phyloP scores from a whole-genome alignment of 805 yeast species.

The Saturnispora hagleri region DNA sequence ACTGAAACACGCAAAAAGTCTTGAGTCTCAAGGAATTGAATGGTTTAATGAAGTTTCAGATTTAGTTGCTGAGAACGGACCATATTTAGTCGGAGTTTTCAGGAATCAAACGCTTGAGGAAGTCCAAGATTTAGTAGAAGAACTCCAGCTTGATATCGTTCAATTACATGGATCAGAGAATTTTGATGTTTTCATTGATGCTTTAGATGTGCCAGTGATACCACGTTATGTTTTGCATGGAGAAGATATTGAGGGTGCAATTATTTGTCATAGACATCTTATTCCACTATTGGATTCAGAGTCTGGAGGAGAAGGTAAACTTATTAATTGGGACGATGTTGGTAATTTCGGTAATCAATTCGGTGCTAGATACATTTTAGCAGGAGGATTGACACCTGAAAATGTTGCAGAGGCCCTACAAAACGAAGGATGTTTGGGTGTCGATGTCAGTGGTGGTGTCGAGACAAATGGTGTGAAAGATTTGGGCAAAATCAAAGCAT shows the following conservation, averaged over 20 bases:
- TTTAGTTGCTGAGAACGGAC: constrained; percentile 36
- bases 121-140: constrained; percentile 36
- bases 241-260: constrained; percentile 23
- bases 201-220: constrained; percentile 48
- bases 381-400: constrained; percentile 81
- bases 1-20: background rate
- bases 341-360: constrained; percentile 26
- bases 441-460: constrained; percentile 90
- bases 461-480: constrained; percentile 76
- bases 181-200: constrained; percentile 34
- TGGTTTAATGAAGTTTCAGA: constrained; percentile 27
- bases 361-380: constrained; percentile 48
- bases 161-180: constrained; percentile 83
- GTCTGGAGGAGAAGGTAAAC: constrained; percentile 83
- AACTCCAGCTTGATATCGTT: constrained; percentile 58
- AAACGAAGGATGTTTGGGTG: constrained; percentile 64
- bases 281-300: constrained; percentile 76
- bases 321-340: constrained; percentile 62
- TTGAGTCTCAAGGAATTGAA: constrained; percentile 22
- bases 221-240: constrained; percentile 62
- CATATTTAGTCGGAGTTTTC: constrained; percentile 82
- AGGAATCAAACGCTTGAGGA: constrained; percentile 68
- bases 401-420: constrained; percentile 51
- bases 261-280: constrained; percentile 31
- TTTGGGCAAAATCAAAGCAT: constrained; percentile 45